A percentile compares a stretch with the other conserved stretches of the same genome.
Conservation (phyloP, 2,329 filamentous ascomycete species). For the Arthrobotrys conoides region DNA sequence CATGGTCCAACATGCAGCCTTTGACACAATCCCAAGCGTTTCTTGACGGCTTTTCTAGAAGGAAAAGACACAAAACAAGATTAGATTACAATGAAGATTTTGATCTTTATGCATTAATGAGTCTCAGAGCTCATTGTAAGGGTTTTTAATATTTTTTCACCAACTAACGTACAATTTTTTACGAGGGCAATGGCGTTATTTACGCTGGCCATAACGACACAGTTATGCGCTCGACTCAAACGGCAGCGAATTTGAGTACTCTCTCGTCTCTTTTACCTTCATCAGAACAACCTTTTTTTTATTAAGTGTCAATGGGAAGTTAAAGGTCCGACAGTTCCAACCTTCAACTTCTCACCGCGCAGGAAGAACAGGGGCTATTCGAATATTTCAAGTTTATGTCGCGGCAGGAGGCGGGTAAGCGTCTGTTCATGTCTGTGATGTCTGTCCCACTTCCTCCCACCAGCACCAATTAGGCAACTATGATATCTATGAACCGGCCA, state of each 20-base stretch:
- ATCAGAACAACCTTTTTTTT: neutral
- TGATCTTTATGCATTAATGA: slow-evolving; percentile 3
- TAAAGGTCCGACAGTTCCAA: neutral
- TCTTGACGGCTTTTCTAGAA: slow-evolving; percentile 16
- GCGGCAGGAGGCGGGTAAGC: slow-evolving; percentile 29
- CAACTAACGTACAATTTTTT: slow-evolving; percentile 2
- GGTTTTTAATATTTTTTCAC: slow-evolving; percentile 4
- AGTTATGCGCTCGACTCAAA: slow-evolving; percentile 17
- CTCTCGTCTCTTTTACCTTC: slow-evolving; percentile 34
- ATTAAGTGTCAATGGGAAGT: neutral
- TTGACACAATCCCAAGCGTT: slow-evolving; percentile 20
- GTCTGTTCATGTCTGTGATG: neutral
- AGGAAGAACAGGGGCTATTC: slow-evolving; percentile 1
- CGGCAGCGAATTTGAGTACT: slow-evolving; percentile 16
- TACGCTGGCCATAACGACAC: slow-evolving; percentile 35
- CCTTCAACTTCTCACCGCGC: neutral
- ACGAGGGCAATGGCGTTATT: slow-evolving; percentile 51
- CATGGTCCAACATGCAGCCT: slow-evolving; percentile 10
- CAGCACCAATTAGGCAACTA: slow-evolving; percentile 24
- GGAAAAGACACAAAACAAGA: neutral
- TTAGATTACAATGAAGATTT: neutral
- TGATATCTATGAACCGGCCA: neutral
- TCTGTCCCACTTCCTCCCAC: slow-evolving; percentile 16
- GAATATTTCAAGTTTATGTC: slow-evolving; percentile 1
- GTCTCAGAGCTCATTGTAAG: slow-evolving; percentile 11